Percentiles rank a stretch among this genome's conserved stretches.
Conservation (phyloP, 2,329 filamentous ascomycete species). For the Davidsoniella eucalypti region DNA sequence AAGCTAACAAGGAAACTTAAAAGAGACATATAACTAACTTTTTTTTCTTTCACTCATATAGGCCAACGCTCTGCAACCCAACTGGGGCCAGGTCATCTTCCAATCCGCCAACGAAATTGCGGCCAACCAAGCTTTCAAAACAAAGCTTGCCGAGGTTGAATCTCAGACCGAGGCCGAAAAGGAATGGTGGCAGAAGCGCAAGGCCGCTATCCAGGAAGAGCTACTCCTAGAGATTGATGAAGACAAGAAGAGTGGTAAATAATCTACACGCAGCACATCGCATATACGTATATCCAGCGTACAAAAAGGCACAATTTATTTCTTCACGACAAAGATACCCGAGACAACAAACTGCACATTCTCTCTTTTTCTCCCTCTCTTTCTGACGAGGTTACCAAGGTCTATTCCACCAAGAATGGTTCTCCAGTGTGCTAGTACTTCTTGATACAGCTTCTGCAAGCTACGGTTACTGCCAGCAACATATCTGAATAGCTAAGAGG, state of each 20-base stretch:
- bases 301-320: too few relatives aligned
- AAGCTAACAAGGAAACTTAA: neutral
- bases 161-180: conserved; percentile 56
- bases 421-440: too few relatives aligned
- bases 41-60: conserved; percentile 22
- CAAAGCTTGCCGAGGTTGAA: conserved; percentile 60
- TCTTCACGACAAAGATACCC: too few relatives aligned
- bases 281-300: too few relatives aligned
- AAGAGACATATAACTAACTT: neutral
- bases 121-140: conserved; percentile 62
- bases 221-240: conserved; percentile 76
- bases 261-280: too few relatives aligned
- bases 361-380: too few relatives aligned
- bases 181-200: conserved; percentile 83
- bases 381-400: too few relatives aligned
- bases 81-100: conserved; percentile 92
- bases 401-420: too few relatives aligned
- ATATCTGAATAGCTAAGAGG: too few relatives aligned
- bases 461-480: too few relatives aligned
- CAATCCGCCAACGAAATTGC: conserved; percentile 94
- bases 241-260: conserved; percentile 20
- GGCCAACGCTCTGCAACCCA: conserved; percentile 78
- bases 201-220: conserved; percentile 52
- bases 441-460: too few relatives aligned
- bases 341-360: too few relatives aligned